Evolutionary conservation across 768 basidiomycete genomes (phyloP), one percentile per base, ranked within the genome.

Genomic region (Termitomyces sp.): DNA sequence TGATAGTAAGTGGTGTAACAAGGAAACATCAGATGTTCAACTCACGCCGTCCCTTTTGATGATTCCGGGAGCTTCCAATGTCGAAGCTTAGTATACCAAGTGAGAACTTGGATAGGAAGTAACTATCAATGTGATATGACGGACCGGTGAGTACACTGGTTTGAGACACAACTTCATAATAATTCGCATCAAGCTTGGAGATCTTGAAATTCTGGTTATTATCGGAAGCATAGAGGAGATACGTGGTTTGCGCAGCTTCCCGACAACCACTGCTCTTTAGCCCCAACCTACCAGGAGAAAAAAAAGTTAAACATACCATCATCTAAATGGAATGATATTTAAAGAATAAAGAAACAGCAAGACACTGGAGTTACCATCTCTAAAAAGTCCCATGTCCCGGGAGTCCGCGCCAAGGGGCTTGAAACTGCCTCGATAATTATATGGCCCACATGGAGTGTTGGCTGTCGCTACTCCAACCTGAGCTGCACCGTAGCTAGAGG

Each of bases 121-220:
- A 30, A 30, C 19, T 30, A 35, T 23, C 2, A 23, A 23, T 23
- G 23, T 21, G 1, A 37, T 5, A 26, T 38, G 53, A 61, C 73
- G 9, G 49, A 79, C 80, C 78, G 54, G 71, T 64, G 46, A 83
- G 64, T 6, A 75, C 73, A 53, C 75, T 76, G 3, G 74, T 75
- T 54, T 78, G 73, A 11, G 77, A 68, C 0, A 74, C 71, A 17
- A 86, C 79, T 56, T 79, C 81, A 62, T 83, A 81, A 59, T 83
- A 86, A 63, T 84, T 77, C n/a, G 75, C 58, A 59, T 83, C 81
- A 53, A 84, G 67, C 50, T 68, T 69, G 12, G 83, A 75, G 23
- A 86, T 84, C 73, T 86, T 86, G 75, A 85, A 84, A 64, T 85
- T 81, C 68, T 83, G 81, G 66, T 86, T 86, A 67, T 82, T 82